Evolutionary conservation across 306 rosid genomes (phyloP), one percentile per base, ranked within the genome.

Genomic region (Gynostemma pentaphyllum): DNA sequence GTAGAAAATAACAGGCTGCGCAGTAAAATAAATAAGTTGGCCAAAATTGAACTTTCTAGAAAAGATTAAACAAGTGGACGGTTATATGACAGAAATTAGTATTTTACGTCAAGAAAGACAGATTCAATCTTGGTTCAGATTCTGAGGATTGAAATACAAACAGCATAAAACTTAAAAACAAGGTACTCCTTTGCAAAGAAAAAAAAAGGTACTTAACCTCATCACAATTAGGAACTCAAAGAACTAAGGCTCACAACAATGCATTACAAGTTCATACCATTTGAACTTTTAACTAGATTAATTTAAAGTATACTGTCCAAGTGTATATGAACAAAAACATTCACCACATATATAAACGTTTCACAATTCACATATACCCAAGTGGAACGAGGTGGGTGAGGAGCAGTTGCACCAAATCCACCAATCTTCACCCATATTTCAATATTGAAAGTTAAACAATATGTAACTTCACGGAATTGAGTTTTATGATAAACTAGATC

Each of bases 1-100:
- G 45, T 83, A 86, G 53, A 86, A 86, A 64, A 86, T 75, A 47
- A 62, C 72, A 22, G 94, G 94, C 89, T 86, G 89, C 77, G 74
- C 27, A 65, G 53, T 21, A 30, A 34, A 59, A 51, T 32, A 42
- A 59, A 59, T 41, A 69, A 44, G 21, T 21, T 28, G 28, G 40
- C 48, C 48, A 27, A 48, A 48, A 32, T 46, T 47, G 19, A 36
- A 36, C 1, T 30, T 36, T 8, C 3, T 32, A 32, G 7, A 34
- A 19, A 57, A 37, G 13, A 21, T 5, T 19, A 0, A 54, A 44
- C 19, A 2, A 11, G 30, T 32, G 15, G 30, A 13, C 63, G 2
- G 45, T 36, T 27, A 36, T 10, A 36, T 36, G 64, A 21, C 64
- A 10, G 19, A 21, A 15, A 18, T 4, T 23, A 51, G 32, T 26